phyloP scores from a whole-genome alignment of 768 basidiomycete genomes.

The Leccinum subgranulosum region DNA sequence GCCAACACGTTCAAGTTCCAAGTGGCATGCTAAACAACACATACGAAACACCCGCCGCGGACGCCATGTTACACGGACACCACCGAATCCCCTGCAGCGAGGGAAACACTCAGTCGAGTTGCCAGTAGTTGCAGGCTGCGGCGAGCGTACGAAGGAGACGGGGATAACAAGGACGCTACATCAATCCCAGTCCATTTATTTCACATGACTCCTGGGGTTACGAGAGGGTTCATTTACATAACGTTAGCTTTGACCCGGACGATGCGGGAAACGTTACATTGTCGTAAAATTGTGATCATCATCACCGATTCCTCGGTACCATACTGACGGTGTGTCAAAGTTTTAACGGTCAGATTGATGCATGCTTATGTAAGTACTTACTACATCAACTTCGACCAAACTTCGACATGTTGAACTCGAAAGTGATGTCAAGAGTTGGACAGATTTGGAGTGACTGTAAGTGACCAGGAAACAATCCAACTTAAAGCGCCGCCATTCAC shows the following conservation, averaged over 20 bases:
- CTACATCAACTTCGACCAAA: background rate
- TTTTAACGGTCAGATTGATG: background rate
- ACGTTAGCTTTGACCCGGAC: slow-evolving; percentile 9
- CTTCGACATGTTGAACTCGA: background rate
- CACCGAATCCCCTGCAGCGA: background rate
- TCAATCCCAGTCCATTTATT: slow-evolving; percentile 11
- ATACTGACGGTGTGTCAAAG: background rate
- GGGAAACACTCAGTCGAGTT: slow-evolving; percentile 5
- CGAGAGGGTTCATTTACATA: slow-evolving; percentile 18
- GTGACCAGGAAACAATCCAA: too few species aligned
- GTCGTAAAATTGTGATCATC: background rate
- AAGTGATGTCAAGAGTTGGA: background rate
- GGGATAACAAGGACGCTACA: slow-evolving; percentile 1
- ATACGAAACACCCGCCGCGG: slow-evolving; percentile 22
- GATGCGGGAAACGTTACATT: slow-evolving; percentile 1
- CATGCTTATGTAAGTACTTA: background rate
- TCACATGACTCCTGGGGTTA: slow-evolving; percentile 2
- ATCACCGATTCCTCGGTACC: background rate
- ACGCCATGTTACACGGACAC: slow-evolving; percentile 15
- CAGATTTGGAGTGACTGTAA: too few species aligned
- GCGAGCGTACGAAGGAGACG: slow-evolving; percentile 1
- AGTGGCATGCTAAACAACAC: background rate
- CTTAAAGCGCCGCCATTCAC: too few species aligned
- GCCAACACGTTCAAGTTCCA: background rate
- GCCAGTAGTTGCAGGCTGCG: background rate